Percentiles rank a stretch among this genome's conserved stretches.
Evolutionary conservation across 2,329 filamentous ascomycete genomes (phyloP).

Genomic region (Teratosphaeriaceae sp.): DNA sequence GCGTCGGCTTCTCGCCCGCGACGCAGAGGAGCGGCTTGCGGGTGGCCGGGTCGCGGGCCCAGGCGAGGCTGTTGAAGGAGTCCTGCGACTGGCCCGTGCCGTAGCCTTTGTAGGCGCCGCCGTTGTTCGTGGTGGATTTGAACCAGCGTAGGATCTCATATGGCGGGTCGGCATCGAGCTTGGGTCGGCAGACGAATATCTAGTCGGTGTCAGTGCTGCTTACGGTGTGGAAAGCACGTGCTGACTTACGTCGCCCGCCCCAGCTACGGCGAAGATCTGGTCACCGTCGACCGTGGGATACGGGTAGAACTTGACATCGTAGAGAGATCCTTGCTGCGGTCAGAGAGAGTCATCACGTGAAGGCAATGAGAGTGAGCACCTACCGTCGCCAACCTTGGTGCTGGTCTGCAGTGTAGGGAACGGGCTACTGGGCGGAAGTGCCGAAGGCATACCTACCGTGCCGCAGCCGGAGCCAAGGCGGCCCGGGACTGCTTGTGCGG

Average conservation of each 20-base stretch:
- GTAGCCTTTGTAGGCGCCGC: background rate
- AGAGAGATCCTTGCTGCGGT: conserved; percentile 37
- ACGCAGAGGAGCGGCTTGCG: conserved; percentile 62
- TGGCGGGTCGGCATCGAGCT: conserved; percentile 45
- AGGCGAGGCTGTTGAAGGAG: conserved; percentile 63
- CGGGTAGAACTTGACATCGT: conserved; percentile 75
- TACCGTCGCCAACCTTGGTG: conserved; percentile 12
- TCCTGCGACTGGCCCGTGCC: conserved; percentile 38
- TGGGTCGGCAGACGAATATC: conserved; percentile 55
- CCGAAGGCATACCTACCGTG: background rate
- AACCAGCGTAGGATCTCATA: conserved; percentile 57
- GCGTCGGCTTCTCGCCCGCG: conserved; percentile 54
- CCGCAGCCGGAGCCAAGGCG: background rate
- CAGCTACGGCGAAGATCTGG: conserved; percentile 67
- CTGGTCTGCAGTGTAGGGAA: conserved; percentile 10
- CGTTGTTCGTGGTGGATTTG: background rate
- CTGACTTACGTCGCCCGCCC: conserved; percentile 55
- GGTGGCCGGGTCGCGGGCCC: conserved; percentile 60
- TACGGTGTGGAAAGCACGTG: no score
- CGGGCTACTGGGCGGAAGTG: conserved; percentile 2
- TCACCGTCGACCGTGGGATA: conserved; percentile 57
- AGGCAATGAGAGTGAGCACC: background rate
- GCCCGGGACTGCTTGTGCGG: no score
- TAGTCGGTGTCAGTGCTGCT: no score
- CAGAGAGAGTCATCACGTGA: background rate